Base-by-base conservation (phyloP, 148 eudicot species). In the Simmondsia chinensis region DNA sequence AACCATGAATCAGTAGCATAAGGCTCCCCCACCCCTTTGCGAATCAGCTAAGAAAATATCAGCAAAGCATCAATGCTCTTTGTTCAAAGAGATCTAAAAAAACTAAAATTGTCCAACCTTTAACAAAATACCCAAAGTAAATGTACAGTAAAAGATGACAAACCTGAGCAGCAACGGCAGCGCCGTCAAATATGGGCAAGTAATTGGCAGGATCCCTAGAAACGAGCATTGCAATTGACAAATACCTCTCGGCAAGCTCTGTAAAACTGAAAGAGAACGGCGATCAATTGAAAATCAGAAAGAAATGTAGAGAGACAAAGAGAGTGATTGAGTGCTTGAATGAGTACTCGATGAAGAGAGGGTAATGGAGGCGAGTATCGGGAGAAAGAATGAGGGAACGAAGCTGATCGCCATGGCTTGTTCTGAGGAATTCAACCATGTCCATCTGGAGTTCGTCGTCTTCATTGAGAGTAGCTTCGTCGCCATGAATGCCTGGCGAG, bases 101-200 rank as follows among this genome's bases (percentile, higher is more conserved):
- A n/a, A n/a, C 11, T 11, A 19, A 29, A 44, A 11, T 23, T 2
- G 5, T 20, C 12, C 0, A 13, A 42, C n/a, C 16, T 15, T 19
- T 29, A n/a, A 10, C 6, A 36, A 8, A 20, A 20, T 12, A 17
- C 8, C 6, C 11, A 53, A 27, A 28, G 34, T 1, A 0, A 43
- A 4, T 20, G 11, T 33, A 2, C 0, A 40, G 18, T 27, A 2
- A 5, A 28, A 28, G n/a, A n/a, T n/a, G n/a, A 28, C 18, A 19
- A 50, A 71, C 97, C 95, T 89, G 97, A 52, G 85, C 97, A 46
- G 68, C 63, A 34, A 63, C 7, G 37, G 89, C 88, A 6, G 86
- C 72, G 45, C 69, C 48, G 45, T 91, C 94, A 22, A 82, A 82
- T 37, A 63, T 56, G 15, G 71, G 78, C 56, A 85, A 52, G 57